Base-by-base conservation (phyloP, 257 asterid genomes). In the Echites panduratus region DNA sequence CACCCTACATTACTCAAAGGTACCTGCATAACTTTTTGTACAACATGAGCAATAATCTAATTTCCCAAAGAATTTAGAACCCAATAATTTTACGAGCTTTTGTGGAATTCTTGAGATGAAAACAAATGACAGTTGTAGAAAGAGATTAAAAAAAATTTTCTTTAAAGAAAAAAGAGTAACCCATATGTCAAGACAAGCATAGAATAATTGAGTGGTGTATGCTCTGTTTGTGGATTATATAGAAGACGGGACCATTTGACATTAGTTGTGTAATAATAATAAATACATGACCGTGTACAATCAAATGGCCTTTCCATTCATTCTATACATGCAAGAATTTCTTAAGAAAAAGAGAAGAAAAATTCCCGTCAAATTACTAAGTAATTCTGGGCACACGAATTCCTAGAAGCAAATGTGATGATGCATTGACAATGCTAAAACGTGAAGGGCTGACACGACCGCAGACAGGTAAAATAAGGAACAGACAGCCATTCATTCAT, bases 61-160 rank as follows among this genome's bases (percentile, higher is more conserved):
- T 32, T 7, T 64, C 24, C 71, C 70, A 43, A 24, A 27, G 41
- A 41, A 63, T 63, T 41, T 52, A 71, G 9, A 17, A 68, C 49
- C 22, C 47, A 16, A 7, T 17, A 29, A 70, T n/a, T 32, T 9
- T n/a, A 19, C 27, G 59, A 1, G 57, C 12, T 50, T 17, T 19
- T 47, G 38, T 47, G 29, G 40, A 62, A 5, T 13, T 20, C 40
- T 73, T 73, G 76, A 68, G 64, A 61, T 32, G 68, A 53, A 73
- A 64, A 56, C 24, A 65, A 27, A 64, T 41, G 70, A 73, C 66
- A 22, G 45, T 61, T 50, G 72, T 43, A 13, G 43, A 53, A 38
- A 3, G 5, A 47, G 38, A 62, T 29, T 50, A 32, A 50, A 45
- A 20, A n/a, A 6, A 67, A 3, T 14, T 14, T 14, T 50, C 19